These are phyloP conservation scores for Yamadazyma atlantica DNA, from an alignment of 1,139 yeast genomes.

Conservation along the genomic window DNA sequence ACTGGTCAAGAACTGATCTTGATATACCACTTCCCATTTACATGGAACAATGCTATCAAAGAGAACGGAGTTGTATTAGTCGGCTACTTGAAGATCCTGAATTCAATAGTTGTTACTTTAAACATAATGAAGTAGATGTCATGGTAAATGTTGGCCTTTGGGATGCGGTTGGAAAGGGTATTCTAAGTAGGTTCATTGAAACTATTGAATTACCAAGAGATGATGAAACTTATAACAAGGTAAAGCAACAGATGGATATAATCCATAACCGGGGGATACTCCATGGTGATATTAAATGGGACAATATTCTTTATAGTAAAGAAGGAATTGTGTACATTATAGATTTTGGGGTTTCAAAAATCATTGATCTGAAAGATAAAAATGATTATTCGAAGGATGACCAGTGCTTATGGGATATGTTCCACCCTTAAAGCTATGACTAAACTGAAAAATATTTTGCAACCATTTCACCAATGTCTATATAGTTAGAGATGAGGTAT, in stretches of 20 bases:
- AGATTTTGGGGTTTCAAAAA: too few relatives aligned
- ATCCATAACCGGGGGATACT: neutral
- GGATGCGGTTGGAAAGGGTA: neutral
- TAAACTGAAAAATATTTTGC: too few relatives aligned
- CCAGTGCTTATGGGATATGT: too few relatives aligned
- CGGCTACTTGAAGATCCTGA: neutral
- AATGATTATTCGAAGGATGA: too few relatives aligned
- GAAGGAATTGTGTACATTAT: neutral
- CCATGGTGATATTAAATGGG: neutral
- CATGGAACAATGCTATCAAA: neutral
- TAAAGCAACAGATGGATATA: neutral
- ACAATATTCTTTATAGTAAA: neutral
- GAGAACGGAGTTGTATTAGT: neutral
- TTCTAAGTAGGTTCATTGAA: constrained; percentile 1
- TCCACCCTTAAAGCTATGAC: too few relatives aligned
- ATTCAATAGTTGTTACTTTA: neutral
- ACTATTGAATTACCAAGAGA: neutral
- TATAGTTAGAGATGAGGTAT: too few relatives aligned
- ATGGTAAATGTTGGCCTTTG: neutral
- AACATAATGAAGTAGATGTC: neutral
- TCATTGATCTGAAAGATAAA: too few relatives aligned
- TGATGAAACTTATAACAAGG: neutral
- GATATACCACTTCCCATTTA: too few relatives aligned
- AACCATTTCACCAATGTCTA: too few relatives aligned
- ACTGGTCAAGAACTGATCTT: neutral